Conservation (phyloP, 257 asterid species). For the Eustoma russellianum region DNA sequence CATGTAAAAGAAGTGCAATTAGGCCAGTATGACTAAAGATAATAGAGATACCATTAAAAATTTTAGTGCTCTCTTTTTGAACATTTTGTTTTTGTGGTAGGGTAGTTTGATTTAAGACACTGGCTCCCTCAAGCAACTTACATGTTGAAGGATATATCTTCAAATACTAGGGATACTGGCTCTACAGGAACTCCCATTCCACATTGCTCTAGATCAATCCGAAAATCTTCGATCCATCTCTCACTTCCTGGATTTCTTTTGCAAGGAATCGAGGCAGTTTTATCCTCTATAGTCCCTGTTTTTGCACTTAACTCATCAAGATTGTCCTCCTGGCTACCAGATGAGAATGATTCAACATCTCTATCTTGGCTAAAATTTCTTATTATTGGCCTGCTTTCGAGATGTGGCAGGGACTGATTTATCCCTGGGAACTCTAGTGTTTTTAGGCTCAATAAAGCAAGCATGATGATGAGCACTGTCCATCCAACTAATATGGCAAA, state of each 20-base stretch:
- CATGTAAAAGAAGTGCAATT: neutral
- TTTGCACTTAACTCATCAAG: neutral
- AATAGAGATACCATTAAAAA: neutral
- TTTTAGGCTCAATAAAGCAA: slow-evolving; percentile 1
- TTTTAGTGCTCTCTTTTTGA: neutral
- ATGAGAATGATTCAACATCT: neutral
- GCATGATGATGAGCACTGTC: slow-evolving; percentile 1
- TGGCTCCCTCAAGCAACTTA: neutral
- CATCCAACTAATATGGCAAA: slow-evolving; percentile 8
- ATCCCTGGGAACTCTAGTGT: slow-evolving; percentile 1
- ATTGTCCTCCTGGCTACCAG: neutral
- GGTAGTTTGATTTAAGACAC: neutral
- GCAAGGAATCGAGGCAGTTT: neutral
- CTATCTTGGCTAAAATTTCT: slow-evolving; percentile 1
- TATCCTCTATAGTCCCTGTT: neutral
- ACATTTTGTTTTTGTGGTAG: neutral
- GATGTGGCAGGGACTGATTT: slow-evolving; percentile 10
- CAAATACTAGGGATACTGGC: slow-evolving; percentile 9
- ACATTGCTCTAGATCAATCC: neutral
- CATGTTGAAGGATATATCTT: slow-evolving; percentile 7
- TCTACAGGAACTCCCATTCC: slow-evolving; percentile 3
- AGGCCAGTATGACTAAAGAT: neutral
- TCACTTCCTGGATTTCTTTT: neutral
- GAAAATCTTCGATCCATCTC: slow-evolving; percentile 1
- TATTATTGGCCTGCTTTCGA: neutral